Evolutionary conservation across 495 filamentous ascomycete species (phyloP).

Genomic region (Sphaerosporella brunnea): DNA sequence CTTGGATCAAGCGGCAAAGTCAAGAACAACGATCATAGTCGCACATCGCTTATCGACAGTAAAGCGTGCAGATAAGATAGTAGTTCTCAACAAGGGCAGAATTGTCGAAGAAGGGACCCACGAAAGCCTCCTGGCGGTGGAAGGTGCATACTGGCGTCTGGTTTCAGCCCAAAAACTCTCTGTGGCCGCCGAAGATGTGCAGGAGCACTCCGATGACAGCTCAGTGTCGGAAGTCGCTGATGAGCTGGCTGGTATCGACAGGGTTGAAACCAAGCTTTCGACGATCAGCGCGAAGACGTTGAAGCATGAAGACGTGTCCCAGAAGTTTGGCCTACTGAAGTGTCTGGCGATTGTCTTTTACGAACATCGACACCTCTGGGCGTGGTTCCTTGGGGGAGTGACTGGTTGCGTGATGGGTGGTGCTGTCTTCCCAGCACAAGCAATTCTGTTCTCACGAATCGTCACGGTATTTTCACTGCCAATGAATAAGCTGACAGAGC

Average conservation of each 20-base stretch:
- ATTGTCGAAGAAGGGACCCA: slow-evolving; percentile 54
- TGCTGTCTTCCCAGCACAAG: slow-evolving; percentile 25
- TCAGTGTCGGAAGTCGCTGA: neutral
- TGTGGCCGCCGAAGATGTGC: slow-evolving; percentile 11
- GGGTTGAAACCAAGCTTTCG: neutral
- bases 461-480: slow-evolving; percentile 24
- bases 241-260: slow-evolving; percentile 7
- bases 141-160: slow-evolving; percentile 36
- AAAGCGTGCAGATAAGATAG: slow-evolving; percentile 51
- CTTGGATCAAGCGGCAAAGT: slow-evolving; percentile 48
- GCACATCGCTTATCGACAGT: slow-evolving; percentile 66
- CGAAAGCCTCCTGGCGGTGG: slow-evolving; percentile 38
- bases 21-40: slow-evolving; percentile 67
- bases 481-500: slow-evolving; percentile 12
- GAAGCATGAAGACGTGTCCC: neutral
- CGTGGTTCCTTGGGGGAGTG: slow-evolving; percentile 2
- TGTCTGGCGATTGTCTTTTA: neutral
- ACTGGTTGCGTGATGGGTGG: neutral
- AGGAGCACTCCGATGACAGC: neutral
- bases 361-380: slow-evolving; percentile 1
- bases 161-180: slow-evolving; percentile 37
- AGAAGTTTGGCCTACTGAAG: neutral
- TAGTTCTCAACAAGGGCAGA: slow-evolving; percentile 50
- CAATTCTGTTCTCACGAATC: slow-evolving; percentile 25
- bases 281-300: neutral